A percentile compares a stretch with the other conserved stretches of the same genome.
These are phyloP conservation scores for Mycena vulgaris DNA, from an alignment of 768 basidiomycete genomes.

Conservation along the genomic window DNA sequence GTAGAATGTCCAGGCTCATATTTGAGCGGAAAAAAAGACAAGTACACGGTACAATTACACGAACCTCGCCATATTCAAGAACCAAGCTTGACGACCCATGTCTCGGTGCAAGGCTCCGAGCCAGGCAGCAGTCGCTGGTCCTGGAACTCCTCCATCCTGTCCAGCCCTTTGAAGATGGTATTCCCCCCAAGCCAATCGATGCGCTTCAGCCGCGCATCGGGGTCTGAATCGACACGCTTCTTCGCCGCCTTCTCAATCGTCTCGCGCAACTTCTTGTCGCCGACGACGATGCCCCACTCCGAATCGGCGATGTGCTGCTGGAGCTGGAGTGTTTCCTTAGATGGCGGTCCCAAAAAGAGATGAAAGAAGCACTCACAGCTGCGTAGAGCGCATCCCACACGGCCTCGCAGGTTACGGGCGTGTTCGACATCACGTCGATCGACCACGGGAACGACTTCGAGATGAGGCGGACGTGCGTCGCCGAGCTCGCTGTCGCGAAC, in stretches of 20 bases:
- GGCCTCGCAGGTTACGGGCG: conserved; percentile 63
- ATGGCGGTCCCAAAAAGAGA: not conserved
- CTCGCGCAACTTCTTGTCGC: conserved; percentile 60
- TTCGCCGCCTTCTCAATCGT: conserved; percentile 66
- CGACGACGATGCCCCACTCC: conserved; percentile 74
- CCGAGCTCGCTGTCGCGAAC: conserved; percentile 55
- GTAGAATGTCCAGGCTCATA: not conserved
- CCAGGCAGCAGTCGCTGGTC: conserved; percentile 68
- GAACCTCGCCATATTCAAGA: conserved; percentile 21
- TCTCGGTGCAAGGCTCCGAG: conserved; percentile 59
- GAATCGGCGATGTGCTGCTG: conserved; percentile 73
- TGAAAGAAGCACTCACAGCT: conserved; percentile 32
- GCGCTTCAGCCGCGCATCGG: conserved; percentile 60
- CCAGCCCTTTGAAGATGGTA: conserved; percentile 74
- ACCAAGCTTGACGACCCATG: conserved; percentile 71
- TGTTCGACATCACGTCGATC: conserved; percentile 64
- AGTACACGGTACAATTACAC: conserved; percentile 3
- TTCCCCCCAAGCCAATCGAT: conserved; percentile 76
- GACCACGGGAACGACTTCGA: conserved; percentile 78
- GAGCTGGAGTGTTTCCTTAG: conserved; percentile 44
- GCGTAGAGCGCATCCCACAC: conserved; percentile 70
- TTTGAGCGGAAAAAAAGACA: not conserved
- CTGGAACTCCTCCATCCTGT: conserved; percentile 70
- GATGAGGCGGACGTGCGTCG: conserved; percentile 66
- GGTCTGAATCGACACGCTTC: conserved; percentile 58